Conservation (phyloP, 2,329 filamentous ascomycete genomes). For the Aspergillus fischeri region DNA sequence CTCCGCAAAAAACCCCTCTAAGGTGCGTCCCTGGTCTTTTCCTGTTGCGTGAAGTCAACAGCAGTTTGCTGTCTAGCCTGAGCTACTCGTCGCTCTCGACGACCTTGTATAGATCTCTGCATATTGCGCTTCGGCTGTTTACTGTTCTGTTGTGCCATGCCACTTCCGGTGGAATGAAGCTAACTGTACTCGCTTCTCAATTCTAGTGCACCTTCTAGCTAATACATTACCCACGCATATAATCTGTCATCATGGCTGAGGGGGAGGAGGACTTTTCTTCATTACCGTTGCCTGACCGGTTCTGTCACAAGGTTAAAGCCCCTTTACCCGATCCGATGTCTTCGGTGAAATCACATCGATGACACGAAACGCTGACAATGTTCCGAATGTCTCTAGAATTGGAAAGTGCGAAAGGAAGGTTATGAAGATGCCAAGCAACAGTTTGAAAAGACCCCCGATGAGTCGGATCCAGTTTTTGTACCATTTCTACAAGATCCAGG, state of each 20-base stretch:
- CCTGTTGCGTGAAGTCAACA: neutral
- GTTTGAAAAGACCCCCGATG: conserved; percentile 80
- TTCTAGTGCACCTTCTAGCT: conserved; percentile 1
- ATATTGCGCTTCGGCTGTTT: neutral
- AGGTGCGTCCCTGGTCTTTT: neutral
- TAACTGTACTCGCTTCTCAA: conserved; percentile 1
- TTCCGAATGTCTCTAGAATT: conserved; percentile 53
- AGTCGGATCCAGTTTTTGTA: conserved; percentile 77
- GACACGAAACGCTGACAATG: conserved; percentile 18
- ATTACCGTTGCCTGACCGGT: conserved; percentile 40
- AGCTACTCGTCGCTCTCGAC: neutral
- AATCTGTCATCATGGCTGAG: conserved; percentile 36
- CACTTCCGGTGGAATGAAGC: neutral
- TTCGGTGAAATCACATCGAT: neutral
- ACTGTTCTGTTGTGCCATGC: neutral
- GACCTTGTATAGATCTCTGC: neutral
- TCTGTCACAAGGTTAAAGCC: conserved; percentile 38
- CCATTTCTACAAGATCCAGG: conserved; percentile 81
- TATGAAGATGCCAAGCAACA: conserved; percentile 90
- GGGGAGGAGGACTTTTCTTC: conserved; percentile 42
- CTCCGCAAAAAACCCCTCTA: neutral
- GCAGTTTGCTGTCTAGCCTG: neutral
- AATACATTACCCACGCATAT: neutral
- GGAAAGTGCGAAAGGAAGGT: conserved; percentile 93
- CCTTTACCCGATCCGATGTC: neutral